These are phyloP conservation scores for Tieghemiomyces parasiticus DNA, from an alignment of 192 early-diverging fungal genomes.

Conservation along the genomic window DNA sequence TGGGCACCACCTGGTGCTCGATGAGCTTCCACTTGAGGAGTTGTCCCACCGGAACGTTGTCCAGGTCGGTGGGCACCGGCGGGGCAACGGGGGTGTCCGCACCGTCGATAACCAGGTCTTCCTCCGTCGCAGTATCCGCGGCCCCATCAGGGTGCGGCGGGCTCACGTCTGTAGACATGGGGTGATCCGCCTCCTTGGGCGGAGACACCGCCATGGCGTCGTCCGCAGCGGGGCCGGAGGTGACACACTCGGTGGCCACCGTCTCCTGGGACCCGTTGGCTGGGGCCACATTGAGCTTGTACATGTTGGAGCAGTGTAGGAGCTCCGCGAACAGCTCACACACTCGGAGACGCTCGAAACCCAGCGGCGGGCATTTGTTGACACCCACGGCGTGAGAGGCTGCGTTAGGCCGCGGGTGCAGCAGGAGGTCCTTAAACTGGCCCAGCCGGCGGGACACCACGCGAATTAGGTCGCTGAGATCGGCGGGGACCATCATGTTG, in stretches of 20 bases:
- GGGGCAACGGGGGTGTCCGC: neutral
- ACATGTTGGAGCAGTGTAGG: constrained; percentile 81
- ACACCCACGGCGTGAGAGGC: constrained; percentile 58
- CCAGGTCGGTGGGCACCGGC: neutral
- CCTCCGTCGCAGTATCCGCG: neutral
- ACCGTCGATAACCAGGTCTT: neutral
- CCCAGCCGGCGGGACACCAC: constrained; percentile 63
- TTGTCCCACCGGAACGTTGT: constrained; percentile 46
- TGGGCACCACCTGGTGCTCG: constrained; percentile 43
- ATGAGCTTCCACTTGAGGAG: constrained; percentile 55
- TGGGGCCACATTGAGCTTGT: constrained; percentile 40
- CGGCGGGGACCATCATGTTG: constrained; percentile 31
- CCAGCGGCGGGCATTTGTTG: constrained; percentile 67
- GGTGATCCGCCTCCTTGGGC: constrained; percentile 13
- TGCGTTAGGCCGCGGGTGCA: constrained; percentile 40
- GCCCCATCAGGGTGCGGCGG: constrained; percentile 10
- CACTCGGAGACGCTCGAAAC: constrained; percentile 88
- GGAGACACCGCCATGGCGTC: constrained; percentile 14
- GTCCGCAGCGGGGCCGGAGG: no score
- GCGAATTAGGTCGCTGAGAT: constrained; percentile 80
- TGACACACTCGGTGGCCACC: constrained; percentile 3
- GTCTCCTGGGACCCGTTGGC: constrained; percentile 15
- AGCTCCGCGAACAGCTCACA: constrained; percentile 99
- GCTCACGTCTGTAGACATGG: no score
- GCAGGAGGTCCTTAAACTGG: constrained; percentile 65